Evolutionary conservation across 768 basidiomycete genomes (phyloP), one percentile per base, ranked within the genome.

Genomic region (Sarcomyxa edulis): DNA sequence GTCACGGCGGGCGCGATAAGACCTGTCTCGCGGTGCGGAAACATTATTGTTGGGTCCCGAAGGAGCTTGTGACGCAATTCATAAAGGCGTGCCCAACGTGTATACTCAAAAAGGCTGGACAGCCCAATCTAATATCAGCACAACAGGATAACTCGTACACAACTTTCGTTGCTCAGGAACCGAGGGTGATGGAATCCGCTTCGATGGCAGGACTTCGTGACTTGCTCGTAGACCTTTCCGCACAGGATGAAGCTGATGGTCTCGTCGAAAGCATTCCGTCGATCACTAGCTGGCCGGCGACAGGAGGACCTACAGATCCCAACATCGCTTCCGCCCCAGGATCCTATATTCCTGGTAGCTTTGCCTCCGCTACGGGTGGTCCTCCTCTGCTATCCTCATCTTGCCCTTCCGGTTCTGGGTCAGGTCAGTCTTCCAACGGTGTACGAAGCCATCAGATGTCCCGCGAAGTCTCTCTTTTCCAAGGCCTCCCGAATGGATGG

Each of bases 21-120:
- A 92, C 89, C 0, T 76, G 74, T 40, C 67, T 71, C 2, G 65
- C 77, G 40, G 71, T 90, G 26, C 68, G 82, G 33, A 64, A 75
- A 43, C 72, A 75, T 49, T 92, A 88, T 56, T 81, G 84, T 7
- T 90, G 83, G 80, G 74, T 92, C 19, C 88, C 89, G 11, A 91
- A 90, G 60, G 82, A 86, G 51, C 77, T 92, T 28, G 75, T 89
- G 32, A 76, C 83, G 12, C 75, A 74, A 42, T 92, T 88, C 52
- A 79, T 90, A 59, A 80, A 78, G 57, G 71, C 71, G 18, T 91
- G 89, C 51, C 89, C 87, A 10, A 84, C 84, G 6, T 91, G 89
- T 49, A 69, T 64, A 58, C 42, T 63, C 47, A 71, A 65, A 51
- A 69, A 66, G 48, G 63, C 58, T 21, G 65, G 67, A 14, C 55